A percentile compares a stretch with the other conserved stretches of the same genome.
phyloP scores from a whole-genome alignment of 2,329 filamentous ascomycete species.

The Phaeoacremonium minimum region DNA sequence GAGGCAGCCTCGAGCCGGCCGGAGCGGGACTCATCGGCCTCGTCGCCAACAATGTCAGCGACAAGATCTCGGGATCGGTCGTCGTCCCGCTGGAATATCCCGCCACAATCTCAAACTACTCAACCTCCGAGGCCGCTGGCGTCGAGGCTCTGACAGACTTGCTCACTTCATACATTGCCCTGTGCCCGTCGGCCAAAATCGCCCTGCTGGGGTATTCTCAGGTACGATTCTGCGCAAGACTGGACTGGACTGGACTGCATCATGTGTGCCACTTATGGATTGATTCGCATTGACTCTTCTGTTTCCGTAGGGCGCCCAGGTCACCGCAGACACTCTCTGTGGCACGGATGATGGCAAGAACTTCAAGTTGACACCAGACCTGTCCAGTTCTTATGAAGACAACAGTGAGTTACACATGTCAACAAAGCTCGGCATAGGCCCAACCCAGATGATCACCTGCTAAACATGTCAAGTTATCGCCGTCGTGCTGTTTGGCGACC shows the following conservation, averaged over 20 bases:
- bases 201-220: slow-evolving; percentile 19
- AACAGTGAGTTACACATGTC: slow-evolving; percentile 11
- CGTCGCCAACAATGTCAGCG: slow-evolving; percentile 15
- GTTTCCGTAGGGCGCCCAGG: slow-evolving; percentile 16
- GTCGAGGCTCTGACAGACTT: slow-evolving; percentile 11
- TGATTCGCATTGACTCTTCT: too few species aligned
- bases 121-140: slow-evolving; percentile 11
- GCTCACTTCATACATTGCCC: slow-evolving; percentile 10
- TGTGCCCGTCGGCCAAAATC: slow-evolving; percentile 16
- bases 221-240: neutral
- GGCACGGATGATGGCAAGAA: slow-evolving; percentile 7
- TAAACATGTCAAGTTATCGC: slow-evolving; percentile 12
- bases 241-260: neutral
- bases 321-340: slow-evolving; percentile 16
- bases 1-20: slow-evolving; percentile 13
- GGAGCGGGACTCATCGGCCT: slow-evolving; percentile 15
- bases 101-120: slow-evolving; percentile 16
- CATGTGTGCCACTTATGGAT: too few species aligned
- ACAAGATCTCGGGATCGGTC: slow-evolving; percentile 13
- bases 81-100: slow-evolving; percentile 17
- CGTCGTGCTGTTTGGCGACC: slow-evolving; percentile 17
- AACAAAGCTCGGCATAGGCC: too few species aligned
- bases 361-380: slow-evolving; percentile 8
- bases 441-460: neutral
- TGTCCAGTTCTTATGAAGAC: slow-evolving; percentile 3